Conservation (phyloP, 257 asterid species). For the Plantago ovata region DNA sequence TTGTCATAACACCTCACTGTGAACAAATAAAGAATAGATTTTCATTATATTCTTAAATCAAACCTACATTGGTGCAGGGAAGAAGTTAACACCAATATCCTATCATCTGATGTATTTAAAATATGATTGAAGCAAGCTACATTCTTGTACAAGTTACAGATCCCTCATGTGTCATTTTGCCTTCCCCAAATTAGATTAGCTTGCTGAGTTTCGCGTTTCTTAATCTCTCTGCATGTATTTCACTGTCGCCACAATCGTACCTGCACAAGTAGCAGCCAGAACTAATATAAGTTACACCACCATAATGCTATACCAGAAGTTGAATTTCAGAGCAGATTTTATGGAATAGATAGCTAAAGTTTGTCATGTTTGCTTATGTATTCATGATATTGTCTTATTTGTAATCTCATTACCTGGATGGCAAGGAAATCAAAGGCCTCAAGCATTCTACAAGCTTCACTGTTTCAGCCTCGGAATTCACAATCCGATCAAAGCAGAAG, state of each 20-base stretch:
- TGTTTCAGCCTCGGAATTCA: slow-evolving; percentile 34
- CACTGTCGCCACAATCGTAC: slow-evolving; percentile 25
- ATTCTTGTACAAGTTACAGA: not conserved
- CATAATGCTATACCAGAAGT: no score
- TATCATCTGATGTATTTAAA: no score
- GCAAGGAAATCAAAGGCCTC: slow-evolving; percentile 40
- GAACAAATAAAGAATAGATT: not conserved
- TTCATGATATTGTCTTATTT: not conserved
- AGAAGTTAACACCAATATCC: no score
- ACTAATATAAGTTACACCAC: not conserved
- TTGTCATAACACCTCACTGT: not conserved
- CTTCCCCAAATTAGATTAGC: slow-evolving; percentile 12
- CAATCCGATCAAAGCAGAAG: slow-evolving; percentile 37
- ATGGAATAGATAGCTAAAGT: no score
- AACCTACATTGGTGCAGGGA: not conserved
- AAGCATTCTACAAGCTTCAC: slow-evolving; percentile 33
- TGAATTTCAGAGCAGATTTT: no score
- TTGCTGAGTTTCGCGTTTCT: slow-evolving; percentile 36
- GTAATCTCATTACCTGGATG: slow-evolving; percentile 23
- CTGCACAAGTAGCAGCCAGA: slow-evolving; percentile 17
- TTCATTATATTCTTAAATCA: not conserved
- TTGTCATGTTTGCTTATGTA: no score
- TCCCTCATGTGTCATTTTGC: not conserved
- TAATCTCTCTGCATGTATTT: slow-evolving; percentile 34
- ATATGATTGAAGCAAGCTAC: no score